Base-by-base conservation (phyloP, 2,329 filamentous ascomycete genomes). In the Fusarium paranaense region DNA sequence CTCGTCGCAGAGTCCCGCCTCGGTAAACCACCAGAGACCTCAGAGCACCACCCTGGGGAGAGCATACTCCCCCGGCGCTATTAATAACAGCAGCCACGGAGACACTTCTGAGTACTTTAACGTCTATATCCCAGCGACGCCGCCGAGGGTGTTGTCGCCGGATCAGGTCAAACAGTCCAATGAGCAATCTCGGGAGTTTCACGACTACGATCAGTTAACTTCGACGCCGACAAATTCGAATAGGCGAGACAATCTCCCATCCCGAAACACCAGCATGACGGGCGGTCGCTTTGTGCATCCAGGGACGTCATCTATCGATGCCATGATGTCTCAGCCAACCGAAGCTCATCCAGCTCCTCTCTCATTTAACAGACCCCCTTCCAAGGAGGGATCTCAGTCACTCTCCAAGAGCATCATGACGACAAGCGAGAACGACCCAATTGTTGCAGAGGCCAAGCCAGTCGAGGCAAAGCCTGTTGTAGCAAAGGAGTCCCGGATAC, bases 231-330 rank as follows among this genome's bases (percentile, higher is more conserved):
- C 32, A 20, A 69, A 38, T 27, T 59, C 66, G 7, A 47, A 50
- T 8, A 62, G 57, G 13, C 62, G 64, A 27, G 64, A 70, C 2
- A 59, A 35, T 27, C 54, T 67, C 45, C 80, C 80, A 9, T 64
- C 68, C 11, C 78, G 80, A 38, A 75, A 66, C 25, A 79, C 79
- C 3, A 83, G 80, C 54, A 76, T 79, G 63, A 63, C 61, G 22
- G 70, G 73, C 18, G 71, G 62, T 35, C 77, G 72, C 50, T 72
- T 76, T 32, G 62, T 76, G 38, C 60, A 73, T 56, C 66, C 74
- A 10, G 61, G 65, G n/a, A 72, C 75, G 27, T 63, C 67, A 40
- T 79, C 78, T 5, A 79, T 79, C 54, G 78, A 79, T 59, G 72
- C 73, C 58, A 76, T 79, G 71, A 79, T 78, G 73, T 77, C 70